Base-by-base conservation (phyloP, 2,329 filamentous ascomycete species). In the Fusarium sororula region DNA sequence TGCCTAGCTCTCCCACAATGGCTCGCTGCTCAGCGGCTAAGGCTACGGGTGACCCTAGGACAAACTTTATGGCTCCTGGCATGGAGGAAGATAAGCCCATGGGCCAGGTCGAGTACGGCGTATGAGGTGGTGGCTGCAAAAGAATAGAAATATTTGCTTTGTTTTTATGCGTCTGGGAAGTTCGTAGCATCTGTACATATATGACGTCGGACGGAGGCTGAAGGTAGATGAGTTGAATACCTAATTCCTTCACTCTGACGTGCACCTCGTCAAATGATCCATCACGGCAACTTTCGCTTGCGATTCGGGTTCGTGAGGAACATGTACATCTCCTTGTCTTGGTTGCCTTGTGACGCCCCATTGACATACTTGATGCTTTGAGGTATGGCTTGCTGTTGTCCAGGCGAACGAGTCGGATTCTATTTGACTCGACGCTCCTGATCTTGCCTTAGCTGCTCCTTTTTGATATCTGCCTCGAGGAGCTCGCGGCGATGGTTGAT, bases 1-100 rank as follows among this genome's bases (percentile, higher is more conserved):
- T 30, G 6, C 22, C n/a, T 24, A 97, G 95, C 87, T 98, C 95
- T 72, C 95, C 96, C 58, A 99, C 96, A 66, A 99, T 99, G 96
- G 96, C 96, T 69, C 93, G 96, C 81, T 98, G 95, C 88, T 97
- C 95, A 56, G 96, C 94, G 60, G 93, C 95, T 76, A 98, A 98
- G 89, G 93, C 92, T 66, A 91, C 91, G 15, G 91, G 92, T 70
- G 93, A 95, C 84, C 90, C 92, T 65, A 88, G 93, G 82, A 95
- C 91, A 63, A 94, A 95, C 84, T 90, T 94, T 76, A 92, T 95
- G 91, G 92, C 92, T 61, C 87, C 92, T 28, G 93, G 93, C 62
- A 88, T 90, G 82, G 87, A 89, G 79, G 88, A 90, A 78, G 88
- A 90, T 77, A 88, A 85, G 83, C 89, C 89, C 8, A 86, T 89